These are phyloP conservation scores for Yamadazyma sp. DNA, from an alignment of 1,139 yeast genomes.

Conservation along the genomic window DNA sequence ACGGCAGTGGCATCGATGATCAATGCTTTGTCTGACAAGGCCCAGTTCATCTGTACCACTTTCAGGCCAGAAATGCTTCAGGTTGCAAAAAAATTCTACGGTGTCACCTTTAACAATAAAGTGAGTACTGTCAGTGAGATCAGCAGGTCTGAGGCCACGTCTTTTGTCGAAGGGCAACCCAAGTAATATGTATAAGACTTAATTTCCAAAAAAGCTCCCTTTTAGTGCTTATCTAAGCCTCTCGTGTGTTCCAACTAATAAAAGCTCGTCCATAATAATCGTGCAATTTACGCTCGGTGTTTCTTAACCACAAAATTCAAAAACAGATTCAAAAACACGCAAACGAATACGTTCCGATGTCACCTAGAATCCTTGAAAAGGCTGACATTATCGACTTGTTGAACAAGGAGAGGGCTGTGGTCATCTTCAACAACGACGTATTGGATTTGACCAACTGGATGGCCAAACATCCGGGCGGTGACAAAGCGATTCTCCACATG, in stretches of 20 bases:
- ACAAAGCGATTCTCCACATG: conserved; percentile 78
- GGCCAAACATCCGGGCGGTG: conserved; percentile 83
- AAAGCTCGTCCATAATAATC: neutral
- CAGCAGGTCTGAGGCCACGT: conserved; percentile 68
- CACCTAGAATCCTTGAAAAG: conserved; percentile 12
- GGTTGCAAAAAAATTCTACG: conserved; percentile 84
- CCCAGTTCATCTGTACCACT: conserved; percentile 95
- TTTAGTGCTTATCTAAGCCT: neutral
- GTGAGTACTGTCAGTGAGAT: conserved; percentile 79
- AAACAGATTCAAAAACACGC: too few relatives aligned
- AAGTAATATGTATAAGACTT: neutral
- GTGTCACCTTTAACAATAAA: conserved; percentile 81
- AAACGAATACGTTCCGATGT: too few relatives aligned
- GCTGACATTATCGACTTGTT: conserved; percentile 46
- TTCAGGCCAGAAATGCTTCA: conserved; percentile 91
- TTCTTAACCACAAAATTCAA: too few relatives aligned
- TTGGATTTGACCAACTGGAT: conserved; percentile 73
- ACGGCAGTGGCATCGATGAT: conserved; percentile 83
- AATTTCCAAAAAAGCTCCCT: too few relatives aligned
- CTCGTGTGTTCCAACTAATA: neutral
- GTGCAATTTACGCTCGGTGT: neutral
- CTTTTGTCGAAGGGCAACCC: conserved; percentile 65
- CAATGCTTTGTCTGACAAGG: conserved; percentile 57
- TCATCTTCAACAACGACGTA: conserved; percentile 61
- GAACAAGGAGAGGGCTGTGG: conserved; percentile 66